A percentile compares a stretch with the other conserved stretches of the same genome.
These are phyloP conservation scores for Physocladia obscura DNA, from an alignment of 192 early-diverging fungal genomes.

Conservation along the genomic window DNA sequence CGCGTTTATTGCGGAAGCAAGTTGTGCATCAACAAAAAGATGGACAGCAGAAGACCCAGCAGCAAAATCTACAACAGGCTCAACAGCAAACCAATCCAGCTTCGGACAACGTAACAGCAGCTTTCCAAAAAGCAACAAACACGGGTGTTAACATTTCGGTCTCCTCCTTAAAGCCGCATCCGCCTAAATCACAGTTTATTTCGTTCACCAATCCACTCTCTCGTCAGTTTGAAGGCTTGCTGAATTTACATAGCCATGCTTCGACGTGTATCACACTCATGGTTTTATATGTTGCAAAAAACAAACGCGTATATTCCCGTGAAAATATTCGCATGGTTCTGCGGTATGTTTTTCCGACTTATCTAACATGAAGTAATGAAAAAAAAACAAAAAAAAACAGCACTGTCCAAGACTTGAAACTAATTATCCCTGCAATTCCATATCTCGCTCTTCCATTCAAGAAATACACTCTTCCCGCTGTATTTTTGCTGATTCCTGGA, in stretches of 20 bases:
- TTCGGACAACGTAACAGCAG: no score
- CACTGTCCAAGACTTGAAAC: conserved; percentile 5
- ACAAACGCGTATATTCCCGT: neutral
- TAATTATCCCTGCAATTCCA: neutral
- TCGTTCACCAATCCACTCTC: no score
- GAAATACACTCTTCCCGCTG: conserved; percentile 3
- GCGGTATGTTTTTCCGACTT: neutral
- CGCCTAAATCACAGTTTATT: no score
- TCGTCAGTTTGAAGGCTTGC: neutral
- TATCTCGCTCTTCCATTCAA: conserved; percentile 7
- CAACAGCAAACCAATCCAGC: no score
- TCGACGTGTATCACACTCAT: neutral
- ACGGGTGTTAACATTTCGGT: no score
- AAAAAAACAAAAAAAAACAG: conserved; percentile 1
- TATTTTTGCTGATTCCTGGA: conserved; percentile 5
- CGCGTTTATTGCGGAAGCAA: no score
- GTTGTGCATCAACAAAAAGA: no score
- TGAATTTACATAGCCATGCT: neutral
- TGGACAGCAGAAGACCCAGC: no score
- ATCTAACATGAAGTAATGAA: neutral
- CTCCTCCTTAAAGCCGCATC: no score
- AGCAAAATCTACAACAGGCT: no score
- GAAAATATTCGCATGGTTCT: conserved; percentile 12
- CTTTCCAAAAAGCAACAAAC: no score
- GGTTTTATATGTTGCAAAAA: neutral